Base-by-base conservation (phyloP, 2,329 filamentous ascomycete species). In the Akanthomyces lecanii region DNA sequence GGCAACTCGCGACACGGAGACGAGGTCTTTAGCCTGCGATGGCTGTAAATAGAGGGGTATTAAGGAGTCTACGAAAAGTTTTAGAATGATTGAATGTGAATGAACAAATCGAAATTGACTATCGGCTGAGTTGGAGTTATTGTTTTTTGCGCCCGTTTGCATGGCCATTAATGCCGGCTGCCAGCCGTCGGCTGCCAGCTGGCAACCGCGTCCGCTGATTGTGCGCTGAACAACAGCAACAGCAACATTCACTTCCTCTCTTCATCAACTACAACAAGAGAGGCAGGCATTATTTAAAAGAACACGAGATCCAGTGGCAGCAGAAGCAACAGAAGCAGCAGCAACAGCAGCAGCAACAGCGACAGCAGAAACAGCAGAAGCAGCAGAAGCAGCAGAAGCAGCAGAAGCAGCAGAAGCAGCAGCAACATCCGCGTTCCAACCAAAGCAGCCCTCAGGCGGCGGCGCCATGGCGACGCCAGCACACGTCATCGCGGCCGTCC, bases 1-100 rank as follows among this genome's bases (percentile, higher is more conserved):
- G 79, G 79, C 11, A 73, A 77, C 45, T 81, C 78, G 47, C 74
- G 75, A 58, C 73, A 74, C 12, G 79, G 75, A 2, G 67, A 74
- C 1, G 70, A 75, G 47, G 75, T 81, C 11, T 80, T 79, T 50
- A 80, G 74, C 59, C 63, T 81, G 66, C 70, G 64, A 4, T 79
- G 76, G 77, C 50, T 61, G 21, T 61, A 25, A 53, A 44, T 16
- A 25, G 33, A 11, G 11, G n/a, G 21, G 11, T 12, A 16, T 21
- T 12, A 10, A 10, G 2, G 14, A 12, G 6, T 18, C 25, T 50
- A 36, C 14, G 38, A 51, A 51, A 51, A 51, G 48, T n/a, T 33
- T n/a, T 51, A 30, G 25, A 51, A 36, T 51, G 25, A 36, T 33
- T 28, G 48, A 51, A 51, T 33, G 25, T 16, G 21, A 33, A 18